Base-by-base conservation (phyloP, 176 grass and related monocot genomes). In the Secale cereale region DNA sequence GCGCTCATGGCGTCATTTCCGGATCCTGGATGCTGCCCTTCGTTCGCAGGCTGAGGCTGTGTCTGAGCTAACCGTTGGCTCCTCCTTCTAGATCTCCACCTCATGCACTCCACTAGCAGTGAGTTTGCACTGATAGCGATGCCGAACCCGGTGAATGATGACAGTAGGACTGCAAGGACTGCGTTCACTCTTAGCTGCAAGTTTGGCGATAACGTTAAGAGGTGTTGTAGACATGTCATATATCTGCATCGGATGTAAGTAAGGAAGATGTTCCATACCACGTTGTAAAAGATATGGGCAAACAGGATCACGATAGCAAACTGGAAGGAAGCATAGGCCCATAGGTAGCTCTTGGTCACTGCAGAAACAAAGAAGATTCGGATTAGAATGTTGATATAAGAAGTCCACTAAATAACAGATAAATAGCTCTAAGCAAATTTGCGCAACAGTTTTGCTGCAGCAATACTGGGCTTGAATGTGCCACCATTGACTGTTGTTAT, bases 251-350 rank as follows among this genome's bases (percentile, higher is more conserved):
- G 69, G 33, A 70, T 83, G 25, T 69, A 82, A 50, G 20, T 30
- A 74, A 40, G 80, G 46, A 65, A 72, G 82, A 54, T 83, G 39
- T 56, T 76, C 0, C 93, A 25, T 94, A 99, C 97, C 91, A 89
- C 90, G 0, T 94, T 89, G 87, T 96, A 99, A 85, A 99, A 99
- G 65, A 96, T 86, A 78, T 99, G 93, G 64, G 97, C 88, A 91
- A 99, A 94, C n/a, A 99, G 75, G 78, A 99, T 96, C 67, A 99
- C 93, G 16, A 96, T 84, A 80, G 93, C 97, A 94, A 99, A 99
- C 66, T 99, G 97, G 83, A 96, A 99, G 13, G 97, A 89, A 26
- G 97, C 97, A 80, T 95, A 99, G 33, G 93, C 93, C 97, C 97
- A 99, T 23, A 96, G 79, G 84, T 96, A 99, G 74, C 76, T 91